These are phyloP conservation scores for Carallia brachiata DNA, from an alignment of 345 rosid species.

Conservation along the genomic window DNA sequence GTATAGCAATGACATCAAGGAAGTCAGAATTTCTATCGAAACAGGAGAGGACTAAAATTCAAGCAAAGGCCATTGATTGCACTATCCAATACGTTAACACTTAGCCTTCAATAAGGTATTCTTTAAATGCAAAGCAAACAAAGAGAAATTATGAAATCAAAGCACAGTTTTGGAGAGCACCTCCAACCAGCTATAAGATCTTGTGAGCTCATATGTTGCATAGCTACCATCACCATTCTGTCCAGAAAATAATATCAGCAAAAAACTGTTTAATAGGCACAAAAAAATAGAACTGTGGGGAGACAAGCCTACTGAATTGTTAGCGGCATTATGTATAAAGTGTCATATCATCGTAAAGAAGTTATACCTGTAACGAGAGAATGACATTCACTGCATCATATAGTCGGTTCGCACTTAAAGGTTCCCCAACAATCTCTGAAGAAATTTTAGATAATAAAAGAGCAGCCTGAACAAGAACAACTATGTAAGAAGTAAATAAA, in stretches of 20 bases:
- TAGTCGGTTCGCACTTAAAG: slow-evolving; percentile 51
- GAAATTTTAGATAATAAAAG: slow-evolving; percentile 70
- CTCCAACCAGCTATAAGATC: slow-evolving; percentile 93
- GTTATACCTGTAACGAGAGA: slow-evolving; percentile 78
- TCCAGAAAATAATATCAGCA: not conserved
- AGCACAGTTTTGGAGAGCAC: slow-evolving; percentile 33
- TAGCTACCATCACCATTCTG: slow-evolving; percentile 84
- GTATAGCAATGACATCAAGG: not conserved
- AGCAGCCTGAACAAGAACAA: slow-evolving; percentile 52
- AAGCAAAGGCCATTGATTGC: too few species aligned
- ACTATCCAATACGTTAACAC: not conserved
- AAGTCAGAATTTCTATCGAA: not conserved
- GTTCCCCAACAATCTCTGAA: slow-evolving; percentile 72
- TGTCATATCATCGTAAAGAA: not conserved
- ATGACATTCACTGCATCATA: slow-evolving; percentile 87
- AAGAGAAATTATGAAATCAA: not conserved
- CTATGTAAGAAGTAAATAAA: slow-evolving; percentile 7
- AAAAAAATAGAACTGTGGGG: too few species aligned
- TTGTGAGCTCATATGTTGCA: slow-evolving; percentile 89
- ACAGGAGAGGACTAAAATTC: too few species aligned
- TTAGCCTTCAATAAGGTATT: not conserved
- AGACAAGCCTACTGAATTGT: not conserved
- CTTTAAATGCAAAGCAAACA: not conserved
- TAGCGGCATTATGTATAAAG: not conserved
- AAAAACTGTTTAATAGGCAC: too few species aligned